Percentiles rank a stretch among this genome's conserved stretches.
Evolutionary conservation across 2,329 filamentous ascomycete species (phyloP).

Genomic region (Phialemoniopsis sp.): DNA sequence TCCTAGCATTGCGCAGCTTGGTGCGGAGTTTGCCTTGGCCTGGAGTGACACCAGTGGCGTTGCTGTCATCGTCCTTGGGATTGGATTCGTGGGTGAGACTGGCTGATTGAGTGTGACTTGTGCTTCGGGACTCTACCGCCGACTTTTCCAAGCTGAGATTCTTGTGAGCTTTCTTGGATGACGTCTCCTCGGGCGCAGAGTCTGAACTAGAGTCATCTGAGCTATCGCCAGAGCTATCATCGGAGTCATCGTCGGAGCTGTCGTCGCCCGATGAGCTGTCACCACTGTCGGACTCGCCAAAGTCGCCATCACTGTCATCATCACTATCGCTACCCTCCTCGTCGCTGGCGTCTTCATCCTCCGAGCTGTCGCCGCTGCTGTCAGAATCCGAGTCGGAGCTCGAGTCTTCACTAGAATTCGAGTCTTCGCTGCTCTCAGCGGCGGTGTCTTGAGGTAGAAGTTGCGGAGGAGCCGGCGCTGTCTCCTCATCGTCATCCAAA

Average conservation of each 20-base stretch:
- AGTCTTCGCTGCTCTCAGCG: constrained; percentile 1
- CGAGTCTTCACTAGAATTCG: constrained; percentile 2
- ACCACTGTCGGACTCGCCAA: constrained; percentile 3
- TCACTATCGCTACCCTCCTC: constrained; percentile 7
- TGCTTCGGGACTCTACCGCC: no score
- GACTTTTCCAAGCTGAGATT: background rate
- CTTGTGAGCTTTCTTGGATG: constrained; percentile 22
- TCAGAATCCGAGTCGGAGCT: background rate
- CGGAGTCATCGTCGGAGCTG: constrained; percentile 7
- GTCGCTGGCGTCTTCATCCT: constrained; percentile 9
- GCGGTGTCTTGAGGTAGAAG: background rate
- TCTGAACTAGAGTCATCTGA: constrained; percentile 9
- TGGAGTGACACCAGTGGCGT: background rate
- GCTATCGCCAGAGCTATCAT: constrained; percentile 12
- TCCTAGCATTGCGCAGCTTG: constrained; percentile 47
- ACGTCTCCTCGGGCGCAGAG: constrained; percentile 24
- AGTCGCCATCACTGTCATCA: constrained; percentile 6
- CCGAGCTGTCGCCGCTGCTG: constrained; percentile 2
- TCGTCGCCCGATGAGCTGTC: background rate
- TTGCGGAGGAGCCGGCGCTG: background rate
- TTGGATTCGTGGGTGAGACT: no score
- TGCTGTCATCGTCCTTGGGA: no score
- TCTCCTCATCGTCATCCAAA: background rate
- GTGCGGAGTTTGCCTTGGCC: constrained; percentile 30
- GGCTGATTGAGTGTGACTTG: no score